Evolutionary conservation across 345 rosid genomes (phyloP).

Genomic region (Heritiera fomes): DNA sequence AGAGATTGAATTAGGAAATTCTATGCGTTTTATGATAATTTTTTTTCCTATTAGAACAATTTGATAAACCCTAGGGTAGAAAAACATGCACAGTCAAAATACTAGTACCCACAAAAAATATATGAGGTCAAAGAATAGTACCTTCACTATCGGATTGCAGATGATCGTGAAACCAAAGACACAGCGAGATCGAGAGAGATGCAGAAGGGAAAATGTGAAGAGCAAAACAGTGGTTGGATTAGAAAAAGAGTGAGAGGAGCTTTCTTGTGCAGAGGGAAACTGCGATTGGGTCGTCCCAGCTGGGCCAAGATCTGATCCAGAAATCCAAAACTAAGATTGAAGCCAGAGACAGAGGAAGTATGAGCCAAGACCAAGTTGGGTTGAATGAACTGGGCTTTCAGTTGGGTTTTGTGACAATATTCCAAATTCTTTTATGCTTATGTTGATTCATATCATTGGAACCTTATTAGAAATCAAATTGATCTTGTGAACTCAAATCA

Average conservation of each 20-base stretch:
- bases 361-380: background rate
- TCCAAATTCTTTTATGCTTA: no score
- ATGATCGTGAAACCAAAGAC: background rate
- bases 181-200: background rate
- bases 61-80: conserved; percentile 10
- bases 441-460: no score
- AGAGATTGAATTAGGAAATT: background rate
- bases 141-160: background rate
- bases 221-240: background rate
- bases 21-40: background rate
- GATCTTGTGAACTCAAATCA: no score
- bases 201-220: background rate
- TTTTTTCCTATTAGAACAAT: no score
- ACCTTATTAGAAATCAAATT: no score
- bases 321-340: background rate
- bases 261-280: conserved; percentile 7
- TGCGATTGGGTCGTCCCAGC: background rate
- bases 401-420: background rate
- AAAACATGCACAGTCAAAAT: background rate
- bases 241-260: background rate
- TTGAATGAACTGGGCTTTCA: background rate
- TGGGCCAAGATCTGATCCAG: background rate
- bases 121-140: background rate
- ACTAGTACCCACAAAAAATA: no score
- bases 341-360: background rate